Evolutionary conservation across 306 rosid genomes (phyloP), one percentile per base, ranked within the genome.

Genomic region (Rosa multiflora): DNA sequence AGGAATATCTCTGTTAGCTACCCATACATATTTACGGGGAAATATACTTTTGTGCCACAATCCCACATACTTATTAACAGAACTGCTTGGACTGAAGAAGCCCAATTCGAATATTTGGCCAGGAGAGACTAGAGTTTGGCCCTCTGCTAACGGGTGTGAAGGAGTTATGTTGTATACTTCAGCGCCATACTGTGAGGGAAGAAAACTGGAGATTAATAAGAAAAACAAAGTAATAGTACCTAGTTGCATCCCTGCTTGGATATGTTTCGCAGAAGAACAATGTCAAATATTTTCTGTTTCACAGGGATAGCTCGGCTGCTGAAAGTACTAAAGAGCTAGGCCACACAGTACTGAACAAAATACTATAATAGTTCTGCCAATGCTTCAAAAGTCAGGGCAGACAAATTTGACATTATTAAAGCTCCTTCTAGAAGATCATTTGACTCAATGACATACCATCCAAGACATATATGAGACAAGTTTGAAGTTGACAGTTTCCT

Each of bases 41-140:
- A 58, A 58, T 58, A 58, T n/a, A 58, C 64, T 21, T 58, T 21
- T 58, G 35, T 58, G 64, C 64, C 32, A 58, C 64, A 58, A n/a
- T 32, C 64, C 64, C 5, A 58, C 13, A 21, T 58, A 58, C 64
- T 58, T 58, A 8, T 58, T 1, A 58, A 32, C 64, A n/a, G 64
- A 58, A 58, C 6, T 58, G 0, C 21, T 58, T 0, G 64, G 64
- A 8, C 32, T 58, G 32, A 58, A 58, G 12, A 58, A n/a, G 64
- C 64, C 61, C 12, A 58, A 58, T 58, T 58, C 64, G 6, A n/a
- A 58, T 8, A 58, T 58, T 9, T 0, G 64, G 35, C 32, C 12
- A 58, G 64, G 35, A 21, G 64, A 58, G 35, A n/a, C 35, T 58
- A 58, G 14, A 58, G 32, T 58, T 58, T 21, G 35, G 9, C 32